Evolutionary conservation across 805 yeast genomes (phyloP), one percentile per base, ranked within the genome.

Genomic region (Ogataea henricii): DNA sequence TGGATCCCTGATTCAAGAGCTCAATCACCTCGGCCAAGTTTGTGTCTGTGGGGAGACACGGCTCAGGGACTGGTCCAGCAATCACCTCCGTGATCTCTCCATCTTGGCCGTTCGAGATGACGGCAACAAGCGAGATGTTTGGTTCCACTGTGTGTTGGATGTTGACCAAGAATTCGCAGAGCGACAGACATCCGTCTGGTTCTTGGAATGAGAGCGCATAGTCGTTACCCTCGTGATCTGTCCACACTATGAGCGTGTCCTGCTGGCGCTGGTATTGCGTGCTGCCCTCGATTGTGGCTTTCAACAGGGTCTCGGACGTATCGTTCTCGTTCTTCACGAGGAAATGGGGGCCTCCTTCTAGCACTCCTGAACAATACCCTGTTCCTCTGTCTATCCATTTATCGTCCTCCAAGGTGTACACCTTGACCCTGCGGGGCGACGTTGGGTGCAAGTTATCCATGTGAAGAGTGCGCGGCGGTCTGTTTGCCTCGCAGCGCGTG

Each of bases 361-460:
- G 57, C 53, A 82, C 84, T 6, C 97, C 97, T 42, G 78, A 76
- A 60, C 96, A 89, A 62, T 79, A 85, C 0, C 99, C 98, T 0
- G 97, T 90, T 16, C 97, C 98, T 40, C 85, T 80, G 62, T 92
- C 98, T 33, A 81, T 72, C 99, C 99, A 92, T 57, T 81, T 85
- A 41, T 85, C 91, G 23, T 87, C 85, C 33, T 81, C 83, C 26
- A 94, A 72, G 13, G 87, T 75, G 62, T 92, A 94, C n/a, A 94
- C 92, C 62, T 91, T 92, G 42, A 92, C 99, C 54, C 97, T 72
- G 61, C 90, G 79, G 10, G 90, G 87, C 22, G 72, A 54, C 8
- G 65, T 62, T 23, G 59, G 51, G 32, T 54, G 56, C 47, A 55
- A 46, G 32, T 34, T 40, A 21, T 55, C 59, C 59, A 53, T 55